These are phyloP conservation scores for Ascosphaera aggregata DNA, from an alignment of 2,329 filamentous ascomycete species.

Conservation along the genomic window DNA sequence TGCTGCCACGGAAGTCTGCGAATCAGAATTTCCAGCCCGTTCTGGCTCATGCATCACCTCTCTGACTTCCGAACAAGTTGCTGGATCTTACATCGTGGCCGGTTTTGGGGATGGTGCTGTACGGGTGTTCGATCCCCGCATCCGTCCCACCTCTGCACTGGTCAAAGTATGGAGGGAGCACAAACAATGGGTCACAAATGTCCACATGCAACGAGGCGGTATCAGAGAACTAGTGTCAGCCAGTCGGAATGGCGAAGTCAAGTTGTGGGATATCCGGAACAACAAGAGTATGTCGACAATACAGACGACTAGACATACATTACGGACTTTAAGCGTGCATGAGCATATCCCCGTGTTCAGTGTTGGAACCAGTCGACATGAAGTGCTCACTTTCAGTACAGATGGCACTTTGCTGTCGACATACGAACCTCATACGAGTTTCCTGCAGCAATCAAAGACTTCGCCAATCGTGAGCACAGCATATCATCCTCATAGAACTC, in stretches of 20 bases:
- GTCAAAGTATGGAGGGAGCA: constrained; percentile 95
- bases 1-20: constrained; percentile 75
- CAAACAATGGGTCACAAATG: constrained; percentile 82
- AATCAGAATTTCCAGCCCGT: constrained; percentile 72
- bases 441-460: constrained; percentile 57
- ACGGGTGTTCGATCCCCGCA: constrained; percentile 75
- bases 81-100: constrained; percentile 84
- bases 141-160: constrained; percentile 72
- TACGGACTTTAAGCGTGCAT: constrained; percentile 75
- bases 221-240: constrained; percentile 78
- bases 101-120: constrained; percentile 92
- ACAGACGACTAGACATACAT: constrained; percentile 48
- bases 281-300: constrained; percentile 52
- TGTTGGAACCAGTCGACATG: constrained; percentile 66
- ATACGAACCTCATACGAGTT: constrained; percentile 76
- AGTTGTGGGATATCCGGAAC: constrained; percentile 88
- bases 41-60: constrained; percentile 92
- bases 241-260: constrained; percentile 79
- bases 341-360: constrained; percentile 94
- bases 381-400: constrained; percentile 82
- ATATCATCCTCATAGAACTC: constrained; percentile 86
- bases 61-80: constrained; percentile 91
- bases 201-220: constrained; percentile 90
- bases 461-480: constrained; percentile 70
- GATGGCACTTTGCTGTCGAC: constrained; percentile 56